Base-by-base conservation (phyloP, 2,329 filamentous ascomycete species). In the Alternaria novae-zelandiae region DNA sequence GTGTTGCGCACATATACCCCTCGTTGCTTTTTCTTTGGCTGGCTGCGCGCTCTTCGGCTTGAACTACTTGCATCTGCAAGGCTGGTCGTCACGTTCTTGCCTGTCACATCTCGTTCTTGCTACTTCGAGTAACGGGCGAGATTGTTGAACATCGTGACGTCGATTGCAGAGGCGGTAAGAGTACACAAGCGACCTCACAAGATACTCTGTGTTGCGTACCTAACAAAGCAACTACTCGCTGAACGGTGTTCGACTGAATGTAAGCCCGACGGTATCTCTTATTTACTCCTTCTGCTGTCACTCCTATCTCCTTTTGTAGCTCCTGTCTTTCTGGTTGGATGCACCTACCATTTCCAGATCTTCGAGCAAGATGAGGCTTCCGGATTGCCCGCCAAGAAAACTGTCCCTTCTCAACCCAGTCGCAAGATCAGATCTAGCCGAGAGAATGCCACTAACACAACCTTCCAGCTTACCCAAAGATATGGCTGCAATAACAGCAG, bases 401-500 rank as follows among this genome's bases (percentile, higher is more conserved):
- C 3, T 17, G 12, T 36, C 28, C 20, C 15, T n/a, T 26, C 45
- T 32, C 17, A 17, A 12, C 41, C 30, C 4, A n/a, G 11, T 13
- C 10, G 9, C 3, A 44, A 23, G 8, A 28, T 17, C 23, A n/a
- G 11, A 21, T 11, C 13, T 15, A 44, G 15, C 12, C 1, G 30
- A 10, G 8, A 15, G 15, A 12, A 30, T 9, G 10, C 13, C 41
- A n/a, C 61, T 58, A 50, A 59, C 12, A 20, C 20, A 4, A 20
- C 36, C 25, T 28, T 47, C 25, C 28, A 71, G 58, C 47, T 51
- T 23, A 50, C 20, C 15, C 13, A 45, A 49, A 25, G 66, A 23
- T 61, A 72, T 70, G 61, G 51, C 59, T 20, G 28, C 54, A 20
- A 10, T 45, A 64, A 53, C 66, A 43, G 51, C 54, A 57, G 71